phyloP scores from a whole-genome alignment of 1,284 basidiomycete genomes.

The Sutorius eximius region DNA sequence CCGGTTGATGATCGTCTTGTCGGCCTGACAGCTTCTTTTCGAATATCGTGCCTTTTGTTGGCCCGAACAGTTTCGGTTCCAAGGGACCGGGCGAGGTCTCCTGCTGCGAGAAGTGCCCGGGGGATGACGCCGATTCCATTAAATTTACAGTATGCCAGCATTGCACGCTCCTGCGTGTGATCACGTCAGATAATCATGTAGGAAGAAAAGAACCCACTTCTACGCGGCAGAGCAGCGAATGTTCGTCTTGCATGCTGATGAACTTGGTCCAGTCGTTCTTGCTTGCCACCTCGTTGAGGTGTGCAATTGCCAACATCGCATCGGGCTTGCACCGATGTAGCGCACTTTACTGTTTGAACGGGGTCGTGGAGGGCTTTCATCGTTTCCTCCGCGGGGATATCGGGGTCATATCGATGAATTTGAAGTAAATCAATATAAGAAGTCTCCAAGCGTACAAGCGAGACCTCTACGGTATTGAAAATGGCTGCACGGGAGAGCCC shows the following conservation, averaged over 20 bases:
- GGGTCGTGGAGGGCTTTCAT: conserved; percentile 49
- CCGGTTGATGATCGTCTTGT: conserved; percentile 38
- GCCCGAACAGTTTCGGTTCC: conserved; percentile 30
- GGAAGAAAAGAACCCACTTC: conserved; percentile 24
- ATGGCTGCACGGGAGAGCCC: conserved; percentile 45
- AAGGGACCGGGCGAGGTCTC: conserved; percentile 41
- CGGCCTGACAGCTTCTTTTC: conserved; percentile 34
- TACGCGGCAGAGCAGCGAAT: conserved; percentile 44
- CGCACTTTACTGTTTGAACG: conserved; percentile 41
- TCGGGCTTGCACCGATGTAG: conserved; percentile 46
- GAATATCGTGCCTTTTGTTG: conserved; percentile 30
- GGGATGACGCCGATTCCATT: conserved; percentile 48
- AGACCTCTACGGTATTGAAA: conserved; percentile 46
- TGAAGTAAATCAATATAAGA: conserved; percentile 49
- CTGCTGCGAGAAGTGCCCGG: conserved; percentile 41
- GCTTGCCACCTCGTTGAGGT: conserved; percentile 41
- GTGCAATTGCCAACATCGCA: conserved; percentile 44
- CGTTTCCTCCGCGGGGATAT: conserved; percentile 40
- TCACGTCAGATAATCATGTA: background rate
- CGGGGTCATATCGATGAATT: conserved; percentile 42
- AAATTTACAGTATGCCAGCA: conserved; percentile 47
- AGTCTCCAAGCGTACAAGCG: conserved; percentile 41
- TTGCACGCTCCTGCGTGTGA: conserved; percentile 32
- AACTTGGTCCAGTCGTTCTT: conserved; percentile 40
- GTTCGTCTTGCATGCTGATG: conserved; percentile 42